These are phyloP conservation scores for Citrus australasica DNA, from an alignment of 345 rosid species.

Conservation along the genomic window DNA sequence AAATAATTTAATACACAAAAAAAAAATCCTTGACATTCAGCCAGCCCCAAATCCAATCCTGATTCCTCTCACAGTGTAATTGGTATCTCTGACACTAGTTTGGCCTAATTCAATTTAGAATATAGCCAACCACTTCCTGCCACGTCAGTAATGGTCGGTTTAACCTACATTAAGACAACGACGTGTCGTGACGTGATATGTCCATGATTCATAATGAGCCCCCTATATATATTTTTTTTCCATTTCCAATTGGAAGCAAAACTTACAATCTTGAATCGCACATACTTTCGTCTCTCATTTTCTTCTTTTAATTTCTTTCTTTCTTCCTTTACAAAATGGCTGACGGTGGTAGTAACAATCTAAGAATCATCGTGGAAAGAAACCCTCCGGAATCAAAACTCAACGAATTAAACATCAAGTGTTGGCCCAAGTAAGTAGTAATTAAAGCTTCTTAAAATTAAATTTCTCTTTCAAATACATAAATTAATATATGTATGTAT, in stretches of 20 bases:
- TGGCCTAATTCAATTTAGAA: not conserved
- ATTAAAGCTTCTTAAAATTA: not conserved
- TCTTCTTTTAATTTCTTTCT: not conserved
- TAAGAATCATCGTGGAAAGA: constrained; percentile 58
- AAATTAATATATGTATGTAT: no score
- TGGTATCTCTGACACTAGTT: not conserved
- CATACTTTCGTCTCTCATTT: no score
- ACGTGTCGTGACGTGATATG: constrained; percentile 20
- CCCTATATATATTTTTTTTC: no score
- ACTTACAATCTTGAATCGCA: not conserved
- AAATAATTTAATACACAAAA: no score
- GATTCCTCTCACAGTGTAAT: not conserved
- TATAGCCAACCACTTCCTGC: not conserved
- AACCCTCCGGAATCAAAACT: constrained; percentile 70
- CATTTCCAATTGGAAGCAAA: not conserved
- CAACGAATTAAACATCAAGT: constrained; percentile 73
- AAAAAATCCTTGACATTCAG: no score
- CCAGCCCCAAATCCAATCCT: not conserved
- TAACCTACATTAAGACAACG: not conserved
- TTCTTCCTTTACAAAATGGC: constrained; percentile 28
- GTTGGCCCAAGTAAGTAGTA: constrained; percentile 83
- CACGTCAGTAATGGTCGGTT: constrained; percentile 1
- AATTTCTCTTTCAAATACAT: not conserved
- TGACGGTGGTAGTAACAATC: constrained; percentile 21
- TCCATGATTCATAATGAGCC: not conserved